Percentiles rank a stretch among this genome's conserved stretches.
phyloP scores from a whole-genome alignment of 2,329 filamentous ascomycete genomes.

The Penicillium occitanis region DNA sequence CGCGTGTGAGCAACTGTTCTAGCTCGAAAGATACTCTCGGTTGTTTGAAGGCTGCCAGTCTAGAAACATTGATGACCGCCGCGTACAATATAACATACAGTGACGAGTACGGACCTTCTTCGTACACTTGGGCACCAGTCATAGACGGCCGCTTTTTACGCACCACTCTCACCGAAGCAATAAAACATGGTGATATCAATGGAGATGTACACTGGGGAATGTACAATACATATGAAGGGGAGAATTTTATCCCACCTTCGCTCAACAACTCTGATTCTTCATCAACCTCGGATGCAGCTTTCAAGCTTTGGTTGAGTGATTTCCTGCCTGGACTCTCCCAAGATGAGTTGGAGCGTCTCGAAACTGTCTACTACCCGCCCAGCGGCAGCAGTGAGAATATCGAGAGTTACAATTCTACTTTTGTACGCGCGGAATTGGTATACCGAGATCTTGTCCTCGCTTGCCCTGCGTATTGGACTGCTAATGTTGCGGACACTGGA shows the following conservation, averaged over 20 bases:
- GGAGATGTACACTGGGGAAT: constrained; percentile 53
- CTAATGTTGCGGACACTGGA: constrained; percentile 38
- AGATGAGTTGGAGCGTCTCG: neutral
- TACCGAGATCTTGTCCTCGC: constrained; percentile 60
- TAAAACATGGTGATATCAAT: constrained; percentile 42
- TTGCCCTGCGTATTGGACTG: constrained; percentile 61
- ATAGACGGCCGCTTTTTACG: constrained; percentile 57
- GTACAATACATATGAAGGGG: constrained; percentile 64
- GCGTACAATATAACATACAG: constrained; percentile 50
- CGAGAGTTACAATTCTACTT: constrained; percentile 51
- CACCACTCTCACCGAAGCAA: constrained; percentile 48
- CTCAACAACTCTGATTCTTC: constrained; percentile 34
- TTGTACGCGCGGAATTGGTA: constrained; percentile 55
- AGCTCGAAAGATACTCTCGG: neutral
- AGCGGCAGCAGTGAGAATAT: constrained; percentile 43
- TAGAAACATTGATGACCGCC: constrained; percentile 50
- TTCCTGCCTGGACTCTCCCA: neutral
- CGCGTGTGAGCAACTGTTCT: neutral
- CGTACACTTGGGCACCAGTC: constrained; percentile 62
- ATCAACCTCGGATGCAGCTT: neutral
- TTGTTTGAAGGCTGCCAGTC: neutral
- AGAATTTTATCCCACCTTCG: constrained; percentile 59
- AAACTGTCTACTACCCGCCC: neutral
- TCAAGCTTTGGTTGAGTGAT: neutral
- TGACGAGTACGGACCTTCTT: constrained; percentile 56